A percentile compares a stretch with the other conserved stretches of the same genome.
Evolutionary conservation across 1,284 basidiomycete species (phyloP).

Genomic region (Earliella scabrosa): DNA sequence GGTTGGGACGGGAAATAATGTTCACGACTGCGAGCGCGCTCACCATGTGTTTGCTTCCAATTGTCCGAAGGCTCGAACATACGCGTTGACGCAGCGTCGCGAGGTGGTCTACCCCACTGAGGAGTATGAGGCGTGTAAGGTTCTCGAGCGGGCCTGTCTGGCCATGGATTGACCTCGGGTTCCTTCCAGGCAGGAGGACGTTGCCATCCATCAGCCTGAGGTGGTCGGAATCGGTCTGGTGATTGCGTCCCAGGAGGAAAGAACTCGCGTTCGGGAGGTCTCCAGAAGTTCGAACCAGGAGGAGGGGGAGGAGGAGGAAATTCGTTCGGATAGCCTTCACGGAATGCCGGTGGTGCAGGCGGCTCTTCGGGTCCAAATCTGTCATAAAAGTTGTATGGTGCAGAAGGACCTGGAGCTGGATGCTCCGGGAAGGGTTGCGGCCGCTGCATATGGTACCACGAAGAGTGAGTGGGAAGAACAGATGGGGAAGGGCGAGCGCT

Average conservation of each 20-base stretch:
- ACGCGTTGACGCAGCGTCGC: slow-evolving; percentile 52
- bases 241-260: slow-evolving; percentile 52
- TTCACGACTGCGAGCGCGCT: slow-evolving; percentile 18
- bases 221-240: slow-evolving; percentile 51
- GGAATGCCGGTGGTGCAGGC: slow-evolving; percentile 39
- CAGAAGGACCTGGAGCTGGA: slow-evolving; percentile 43
- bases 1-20: slow-evolving; percentile 22
- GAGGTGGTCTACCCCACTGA: slow-evolving; percentile 34
- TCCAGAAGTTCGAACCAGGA: slow-evolving; percentile 40
- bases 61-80: slow-evolving; percentile 72
- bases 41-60: slow-evolving; percentile 64
- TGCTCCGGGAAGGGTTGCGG: slow-evolving; percentile 20
- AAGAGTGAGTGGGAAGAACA: slow-evolving; percentile 21
- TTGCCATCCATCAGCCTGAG: slow-evolving; percentile 38
- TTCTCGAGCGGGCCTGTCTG: slow-evolving; percentile 33
- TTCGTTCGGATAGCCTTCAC: slow-evolving; percentile 44
- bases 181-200: slow-evolving; percentile 27
- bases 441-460: slow-evolving; percentile 21
- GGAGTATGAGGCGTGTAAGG: slow-evolving; percentile 30
- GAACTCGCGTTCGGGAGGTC: slow-evolving; percentile 36
- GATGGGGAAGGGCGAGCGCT: slow-evolving; percentile 13
- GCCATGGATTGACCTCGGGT: slow-evolving; percentile 35
- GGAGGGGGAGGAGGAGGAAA: too few relatives aligned
- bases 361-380: slow-evolving; percentile 49
- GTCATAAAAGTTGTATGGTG: slow-evolving; percentile 50